These are phyloP conservation scores for Umbellularia californica DNA, from an alignment of 164 flowering plant species.

Conservation along the genomic window DNA sequence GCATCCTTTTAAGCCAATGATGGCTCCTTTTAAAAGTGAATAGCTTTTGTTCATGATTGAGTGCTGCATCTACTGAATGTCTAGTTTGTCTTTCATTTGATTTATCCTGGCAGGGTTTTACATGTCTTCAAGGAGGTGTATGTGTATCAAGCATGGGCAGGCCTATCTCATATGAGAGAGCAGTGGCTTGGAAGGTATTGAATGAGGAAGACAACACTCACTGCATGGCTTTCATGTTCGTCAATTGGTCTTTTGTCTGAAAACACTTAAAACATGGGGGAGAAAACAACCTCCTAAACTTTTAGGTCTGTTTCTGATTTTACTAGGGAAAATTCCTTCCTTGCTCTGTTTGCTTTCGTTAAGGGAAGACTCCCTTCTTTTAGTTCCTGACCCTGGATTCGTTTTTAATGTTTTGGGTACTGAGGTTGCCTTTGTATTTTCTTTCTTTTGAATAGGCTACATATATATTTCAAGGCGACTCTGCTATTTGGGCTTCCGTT, in stretches of 20 bases:
- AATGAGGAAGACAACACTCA: slow-evolving; percentile 84
- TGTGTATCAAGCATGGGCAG: slow-evolving; percentile 98
- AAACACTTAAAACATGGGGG: slow-evolving; percentile 5
- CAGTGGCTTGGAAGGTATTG: slow-evolving; percentile 95
- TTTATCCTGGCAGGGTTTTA: slow-evolving; percentile 55
- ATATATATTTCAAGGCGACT: too few relatives aligned
- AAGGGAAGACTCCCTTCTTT: background rate
- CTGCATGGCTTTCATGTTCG: slow-evolving; percentile 86
- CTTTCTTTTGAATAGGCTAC: background rate
- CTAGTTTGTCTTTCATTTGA: too few relatives aligned
- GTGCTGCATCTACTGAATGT: too few relatives aligned
- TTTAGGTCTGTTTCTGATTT: background rate
- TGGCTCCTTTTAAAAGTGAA: too few relatives aligned
- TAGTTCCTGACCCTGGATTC: background rate
- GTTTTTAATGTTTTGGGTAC: background rate
- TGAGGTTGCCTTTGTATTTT: slow-evolving; percentile 1
- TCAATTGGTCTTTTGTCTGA: slow-evolving; percentile 97
- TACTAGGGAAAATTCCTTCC: background rate
- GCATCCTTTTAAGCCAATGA: too few relatives aligned
- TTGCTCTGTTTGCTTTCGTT: background rate
- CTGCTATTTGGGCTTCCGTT: too few relatives aligned
- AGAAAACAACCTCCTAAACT: background rate
- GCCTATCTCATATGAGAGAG: slow-evolving; percentile 87
- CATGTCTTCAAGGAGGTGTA: slow-evolving; percentile 82
- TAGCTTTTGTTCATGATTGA: too few relatives aligned